Evolutionary conservation across 176 grass and related monocot species (phyloP), one percentile per base, ranked within the genome.

Genomic region (Triticum dicoccoides): DNA sequence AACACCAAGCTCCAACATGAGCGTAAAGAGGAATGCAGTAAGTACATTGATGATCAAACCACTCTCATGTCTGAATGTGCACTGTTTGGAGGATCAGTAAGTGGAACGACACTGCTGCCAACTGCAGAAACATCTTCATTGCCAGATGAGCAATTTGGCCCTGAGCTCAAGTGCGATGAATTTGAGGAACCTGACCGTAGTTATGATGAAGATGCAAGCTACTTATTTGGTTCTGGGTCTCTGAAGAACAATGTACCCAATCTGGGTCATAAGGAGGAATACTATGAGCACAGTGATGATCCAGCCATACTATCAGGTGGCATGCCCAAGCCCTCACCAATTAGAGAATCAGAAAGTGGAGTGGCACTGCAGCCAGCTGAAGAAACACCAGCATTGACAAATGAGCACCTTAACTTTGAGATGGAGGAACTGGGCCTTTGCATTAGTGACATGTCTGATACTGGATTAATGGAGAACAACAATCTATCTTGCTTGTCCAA

Each of bases 211-310:
- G 24, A 83, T 25, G 37, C 58, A 11, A 20, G 2, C 5, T 20
- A 52, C 41, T 42, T 17, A 63, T 51, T 39, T 32, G 54, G 14
- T 49, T 56, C 56, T 58, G 76, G 24, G 37, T 73, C 67, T 37
- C 20, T 37, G 38, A 35, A 79, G 17, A 77, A 76, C 8, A 54
- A 51, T 38, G 4, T 69, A 37, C 15, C 67, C 8, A 14, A 21
- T 77, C 79, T 29, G 56, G 79, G 68, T 86, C 63, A 18, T 82
- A 62, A 78, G 29, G 72, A 82, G 10, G 47, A 78, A 41, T 65
- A 13, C 24, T 34, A 25, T 12, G 4, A 33, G 37, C 14, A 11
- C 47, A 78, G 20, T 66, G 72, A 80, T 49, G 78, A 44, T 39
- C 23, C 32, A 73, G 29, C 11, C 54, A 65, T 52, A 18, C 42